Base-by-base conservation (phyloP, 257 asterid genomes). In the Eucommia ulmoides region DNA sequence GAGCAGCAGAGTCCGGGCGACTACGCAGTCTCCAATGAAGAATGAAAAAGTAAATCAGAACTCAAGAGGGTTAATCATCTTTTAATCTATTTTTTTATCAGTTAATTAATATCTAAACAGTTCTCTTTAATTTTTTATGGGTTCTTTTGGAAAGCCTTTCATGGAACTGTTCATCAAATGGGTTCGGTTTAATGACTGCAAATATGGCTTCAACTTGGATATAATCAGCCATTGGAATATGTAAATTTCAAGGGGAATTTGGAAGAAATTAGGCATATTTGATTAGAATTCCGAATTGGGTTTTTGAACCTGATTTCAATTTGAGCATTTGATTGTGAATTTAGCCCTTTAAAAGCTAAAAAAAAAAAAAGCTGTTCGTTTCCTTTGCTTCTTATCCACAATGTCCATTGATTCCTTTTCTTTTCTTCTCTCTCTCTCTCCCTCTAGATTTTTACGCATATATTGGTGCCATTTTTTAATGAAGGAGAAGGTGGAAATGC, bases 1-100 rank as follows among this genome's bases (percentile, higher is more conserved):
- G 93, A 86, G 66, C 52, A 63, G 70, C 59, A 74, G 73, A 75
- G 73, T 57, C 38, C 68, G 82, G 60, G 65, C 77, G 65, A 79
- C 65, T 65, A 48, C 80, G 74, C 96, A 73, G 69, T 56, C 80
- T 44, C 59, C 61, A 46, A 38, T 55, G 55, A 74, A 77, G 64
- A 70, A 61, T 50, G 75, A 67, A 50, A 75, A 72, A 64, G 94
- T 80, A 76, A 70, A 19, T 47, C n/a, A n/a, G n/a, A n/a, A n/a
- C n/a, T n/a, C n/a, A n/a, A n/a, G n/a, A n/a, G n/a, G n/a, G n/a
- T n/a, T n/a, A n/a, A n/a, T n/a, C n/a, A n/a, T n/a, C n/a, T 16
- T 5, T 8, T 42, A 42, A 24, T 19, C 1, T 29, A 12, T 24
- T 17, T 18, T 26, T 59, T 54, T 33, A 1, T 45, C 22, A 23